Conservation (phyloP, 306 rosid species). For the Morella rubra region DNA sequence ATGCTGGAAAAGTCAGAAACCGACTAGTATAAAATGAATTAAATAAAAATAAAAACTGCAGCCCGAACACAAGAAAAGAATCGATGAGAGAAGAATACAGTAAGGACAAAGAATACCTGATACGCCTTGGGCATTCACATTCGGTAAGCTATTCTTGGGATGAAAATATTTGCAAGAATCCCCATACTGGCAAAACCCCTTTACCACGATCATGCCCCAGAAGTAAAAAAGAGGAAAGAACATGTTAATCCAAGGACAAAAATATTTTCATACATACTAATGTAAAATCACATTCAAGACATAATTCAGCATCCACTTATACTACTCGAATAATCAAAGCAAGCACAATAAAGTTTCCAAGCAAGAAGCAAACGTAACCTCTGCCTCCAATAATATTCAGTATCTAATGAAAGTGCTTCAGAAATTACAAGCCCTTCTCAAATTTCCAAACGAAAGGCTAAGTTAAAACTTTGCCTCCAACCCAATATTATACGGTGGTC, state of each 20-base stretch:
- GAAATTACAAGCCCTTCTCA: neutral
- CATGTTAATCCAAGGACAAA: neutral
- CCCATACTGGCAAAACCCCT: slow-evolving; percentile 52
- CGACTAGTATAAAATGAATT: neutral
- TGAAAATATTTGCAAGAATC: slow-evolving; percentile 54
- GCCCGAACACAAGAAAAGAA: neutral
- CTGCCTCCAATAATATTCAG: too few relatives aligned
- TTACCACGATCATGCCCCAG: neutral
- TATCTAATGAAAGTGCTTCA: too few relatives aligned
- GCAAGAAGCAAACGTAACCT: too few relatives aligned
- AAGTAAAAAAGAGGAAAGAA: neutral
- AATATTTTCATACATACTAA: neutral
- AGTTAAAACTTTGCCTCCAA: neutral
- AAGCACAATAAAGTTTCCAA: neutral
- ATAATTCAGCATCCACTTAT: neutral
- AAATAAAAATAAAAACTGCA: neutral
- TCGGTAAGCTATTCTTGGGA: slow-evolving; percentile 36
- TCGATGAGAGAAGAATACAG: neutral
- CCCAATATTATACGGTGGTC: neutral
- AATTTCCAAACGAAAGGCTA: neutral
- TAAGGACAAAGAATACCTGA: slow-evolving; percentile 25
- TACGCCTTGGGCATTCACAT: slow-evolving; percentile 24
- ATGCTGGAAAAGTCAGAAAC: neutral
- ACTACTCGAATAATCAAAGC: neutral
- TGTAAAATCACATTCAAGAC: neutral